Base-by-base conservation (phyloP, 2,329 filamentous ascomycete genomes). In the Fusarium nygamai region DNA sequence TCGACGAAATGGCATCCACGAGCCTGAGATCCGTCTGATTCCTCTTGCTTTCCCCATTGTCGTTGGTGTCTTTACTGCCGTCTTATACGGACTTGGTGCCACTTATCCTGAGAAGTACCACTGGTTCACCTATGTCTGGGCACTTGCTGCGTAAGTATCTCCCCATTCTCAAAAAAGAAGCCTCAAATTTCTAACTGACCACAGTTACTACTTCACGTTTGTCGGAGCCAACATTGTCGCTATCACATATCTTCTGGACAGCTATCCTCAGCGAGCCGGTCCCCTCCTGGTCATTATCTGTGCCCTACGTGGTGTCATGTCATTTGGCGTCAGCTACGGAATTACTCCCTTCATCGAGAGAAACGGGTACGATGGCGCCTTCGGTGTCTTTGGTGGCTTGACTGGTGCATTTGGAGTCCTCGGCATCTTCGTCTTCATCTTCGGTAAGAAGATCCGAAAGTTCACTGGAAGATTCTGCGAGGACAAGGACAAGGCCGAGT, bases 211-310 rank as follows among this genome's bases (percentile, higher is more conserved):
- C 12, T 69, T 69, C 27, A 47, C 47, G 2, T 69, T 69, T 5
- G 73, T 76, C 0, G 73, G 74, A 2, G 73, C 73, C 17, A 76
- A 76, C 19, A 76, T 76, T 16, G 74, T 76, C 2, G 64, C 74
- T 12, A 76, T 76, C 22, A 76, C 74, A 10, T 76, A 76, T 36
- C 74, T 76, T 24, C 50, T 76, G 8, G 74, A 76, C 31, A 76
- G 73, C 11, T 76, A 76, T 22, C 74, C 74, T 38, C 73, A 76
- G 20, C 50, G 74, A 14, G 74, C 74, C 13, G 73, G 73, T 1
- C 74, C 74, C 8, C 39, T 76, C 9, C 31, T 76, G 31, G 73
- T 76, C 24, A 76, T 76, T 16, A 76, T 76, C 27, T 76, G 74
- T 24, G 74, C 74, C 9, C 64, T 76, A 34, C 73, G 74, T 5